Evolutionary conservation across 306 rosid species (phyloP), one percentile per base, ranked within the genome.

Genomic region (Cicer pinnatifidum): DNA sequence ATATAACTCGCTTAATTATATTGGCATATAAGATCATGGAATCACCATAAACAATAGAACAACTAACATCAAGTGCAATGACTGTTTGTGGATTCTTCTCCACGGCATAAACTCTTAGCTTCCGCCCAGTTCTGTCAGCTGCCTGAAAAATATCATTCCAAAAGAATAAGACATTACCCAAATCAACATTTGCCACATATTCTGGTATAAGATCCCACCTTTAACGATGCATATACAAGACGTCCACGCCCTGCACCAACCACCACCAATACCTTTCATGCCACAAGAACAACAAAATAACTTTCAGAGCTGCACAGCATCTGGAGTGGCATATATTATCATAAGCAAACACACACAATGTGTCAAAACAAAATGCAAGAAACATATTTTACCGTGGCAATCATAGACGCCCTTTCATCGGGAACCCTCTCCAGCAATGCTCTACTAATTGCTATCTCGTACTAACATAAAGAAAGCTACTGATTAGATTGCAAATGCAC

Each of bases 171-270:
- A 60, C 67, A 50, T 50, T 17, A 50, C 23, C 7, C 15, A 35
- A 16, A 16, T 33, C 20, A 12, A 35, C 33, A 23, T 2, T 45
- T 40, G 48, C 19, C 2, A 58, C 8, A 57, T 56, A 56, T 57
- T 57, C 39, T 57, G 39, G 23, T 57, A 58, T 11, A 72, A 43
- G 48, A 70, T 57, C 43, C 72, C 44, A 91, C 97, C 86, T 85
- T 83, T 71, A 91, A 69, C 1, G 97, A 86, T 41, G 88, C 88
- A 82, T 86, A 78, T 7, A 91, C 90, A 67, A 91, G 89, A 44
- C 90, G 88, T 46, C 97, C 97, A 17, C 94, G 97, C 48, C 94
- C 97, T 28, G 97, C 97, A 52, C 97, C 97, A 39, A 90, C 63
- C n/a, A 57, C 40, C 40, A 57, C 40, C 63, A 57, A 57, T 57